Evolutionary conservation across 345 rosid genomes (phyloP).

Genomic region (Brassica cretica): DNA sequence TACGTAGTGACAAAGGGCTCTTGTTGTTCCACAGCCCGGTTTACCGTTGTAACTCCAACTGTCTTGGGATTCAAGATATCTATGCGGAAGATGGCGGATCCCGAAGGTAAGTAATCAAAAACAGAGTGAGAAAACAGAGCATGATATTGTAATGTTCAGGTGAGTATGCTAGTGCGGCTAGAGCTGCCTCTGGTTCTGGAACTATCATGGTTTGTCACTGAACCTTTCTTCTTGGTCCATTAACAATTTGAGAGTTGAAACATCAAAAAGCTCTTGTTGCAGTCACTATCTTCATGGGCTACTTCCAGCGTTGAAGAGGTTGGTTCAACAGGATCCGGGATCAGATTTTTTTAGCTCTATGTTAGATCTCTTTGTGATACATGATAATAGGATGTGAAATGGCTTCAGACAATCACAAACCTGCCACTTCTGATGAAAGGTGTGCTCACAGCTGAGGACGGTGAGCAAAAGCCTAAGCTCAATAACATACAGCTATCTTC

Average conservation of each 20-base stretch:
- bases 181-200: conserved; percentile 77
- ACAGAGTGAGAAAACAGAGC: conserved; percentile 3
- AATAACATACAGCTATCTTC: background rate
- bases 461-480: conserved; percentile 42
- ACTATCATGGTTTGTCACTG: conserved; percentile 60
- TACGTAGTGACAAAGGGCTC: background rate
- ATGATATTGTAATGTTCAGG: conserved; percentile 43
- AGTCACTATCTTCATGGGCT: conserved; percentile 84
- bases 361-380: conserved; percentile 43
- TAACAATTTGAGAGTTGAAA: background rate
- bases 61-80: conserved; percentile 75
- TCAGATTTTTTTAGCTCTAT: conserved; percentile 82
- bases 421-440: conserved; percentile 83
- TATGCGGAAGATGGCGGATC: conserved; percentile 88
- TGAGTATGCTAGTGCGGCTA: conserved; percentile 69
- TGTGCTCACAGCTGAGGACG: conserved; percentile 75
- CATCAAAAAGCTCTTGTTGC: conserved; percentile 23
- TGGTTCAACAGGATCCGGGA: conserved; percentile 83
- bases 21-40: background rate
- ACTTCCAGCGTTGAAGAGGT: conserved; percentile 88
- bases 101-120: conserved; percentile 53
- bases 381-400: conserved; percentile 60
- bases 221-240: background rate
- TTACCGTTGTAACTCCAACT: conserved; percentile 43
- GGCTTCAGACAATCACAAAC: conserved; percentile 77